These are phyloP conservation scores for Scutellaria minor DNA, from an alignment of 257 asterid species.

Conservation along the genomic window DNA sequence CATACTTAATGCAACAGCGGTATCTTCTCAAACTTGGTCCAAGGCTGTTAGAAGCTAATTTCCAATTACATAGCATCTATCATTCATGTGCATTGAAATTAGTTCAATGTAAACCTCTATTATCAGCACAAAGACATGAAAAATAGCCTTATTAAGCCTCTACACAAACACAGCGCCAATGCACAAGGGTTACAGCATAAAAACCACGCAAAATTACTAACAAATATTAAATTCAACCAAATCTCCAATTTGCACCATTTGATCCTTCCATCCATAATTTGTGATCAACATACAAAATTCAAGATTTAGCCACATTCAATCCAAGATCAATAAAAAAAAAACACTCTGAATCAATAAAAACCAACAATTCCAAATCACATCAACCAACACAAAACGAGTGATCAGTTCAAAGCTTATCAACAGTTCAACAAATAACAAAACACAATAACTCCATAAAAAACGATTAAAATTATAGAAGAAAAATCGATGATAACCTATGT, in stretches of 20 bases:
- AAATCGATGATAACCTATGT: conserved; percentile 47
- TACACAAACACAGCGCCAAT: background rate
- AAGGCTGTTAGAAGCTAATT: too few relatives aligned
- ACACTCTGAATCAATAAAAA: background rate
- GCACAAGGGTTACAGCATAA: background rate
- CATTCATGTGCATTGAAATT: too few relatives aligned
- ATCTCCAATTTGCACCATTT: too few relatives aligned
- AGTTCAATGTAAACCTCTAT: background rate
- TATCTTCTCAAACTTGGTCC: background rate
- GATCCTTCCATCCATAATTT: too few relatives aligned
- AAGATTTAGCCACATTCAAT: background rate
- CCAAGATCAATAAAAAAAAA: background rate
- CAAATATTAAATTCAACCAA: too few relatives aligned
- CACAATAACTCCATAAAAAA: background rate
- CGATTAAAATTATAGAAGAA: background rate
- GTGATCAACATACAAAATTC: too few relatives aligned
- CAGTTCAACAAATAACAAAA: background rate
- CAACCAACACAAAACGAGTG: background rate
- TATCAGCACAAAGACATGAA: background rate
- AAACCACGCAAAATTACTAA: too few relatives aligned
- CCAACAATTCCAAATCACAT: background rate
- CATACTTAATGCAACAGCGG: background rate
- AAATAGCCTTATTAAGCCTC: background rate
- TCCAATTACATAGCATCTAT: background rate
- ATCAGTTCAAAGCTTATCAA: background rate